Evolutionary conservation across 1,139 yeast genomes (phyloP).

Genomic region (Entelexis sorbosivorans): DNA sequence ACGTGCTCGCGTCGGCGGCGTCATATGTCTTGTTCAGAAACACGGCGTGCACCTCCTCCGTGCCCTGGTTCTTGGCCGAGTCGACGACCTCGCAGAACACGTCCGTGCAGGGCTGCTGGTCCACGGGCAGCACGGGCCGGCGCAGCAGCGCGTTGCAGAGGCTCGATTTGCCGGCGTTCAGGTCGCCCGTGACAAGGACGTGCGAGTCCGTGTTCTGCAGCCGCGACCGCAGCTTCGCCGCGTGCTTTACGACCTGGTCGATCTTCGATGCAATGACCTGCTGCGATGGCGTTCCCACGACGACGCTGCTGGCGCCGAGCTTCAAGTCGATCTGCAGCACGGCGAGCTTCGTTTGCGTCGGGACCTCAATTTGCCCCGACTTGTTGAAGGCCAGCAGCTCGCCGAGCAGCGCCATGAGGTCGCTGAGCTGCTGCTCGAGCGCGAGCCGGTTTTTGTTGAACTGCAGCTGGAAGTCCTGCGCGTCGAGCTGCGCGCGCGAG

Average conservation of each 20-base stretch:
- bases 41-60: constrained; percentile 92
- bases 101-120: constrained; percentile 95
- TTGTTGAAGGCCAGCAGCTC: constrained; percentile 46
- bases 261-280: constrained; percentile 47
- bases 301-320: constrained; percentile 42
- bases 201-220: constrained; percentile 88
- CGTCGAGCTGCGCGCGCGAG: constrained; percentile 27
- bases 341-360: constrained; percentile 34
- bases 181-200: constrained; percentile 92
- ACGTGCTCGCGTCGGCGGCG: constrained; percentile 47
- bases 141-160: constrained; percentile 85
- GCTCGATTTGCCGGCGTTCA: constrained; percentile 93
- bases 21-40: constrained; percentile 32
- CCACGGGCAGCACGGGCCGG: constrained; percentile 76
- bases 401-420: constrained; percentile 43
- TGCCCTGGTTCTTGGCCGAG: constrained; percentile 58
- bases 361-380: constrained; percentile 30
- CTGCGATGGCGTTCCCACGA: constrained; percentile 40
- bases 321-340: constrained; percentile 55
- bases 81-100: constrained; percentile 93
- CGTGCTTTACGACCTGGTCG: constrained; percentile 47
- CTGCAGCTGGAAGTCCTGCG: constrained; percentile 51
- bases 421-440: constrained; percentile 51
- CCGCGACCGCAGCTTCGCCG: constrained; percentile 64
- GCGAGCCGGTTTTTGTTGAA: constrained; percentile 58